These are phyloP conservation scores for Apiospora sp. DNA, from an alignment of 2,329 filamentous ascomycete species.

Conservation along the genomic window DNA sequence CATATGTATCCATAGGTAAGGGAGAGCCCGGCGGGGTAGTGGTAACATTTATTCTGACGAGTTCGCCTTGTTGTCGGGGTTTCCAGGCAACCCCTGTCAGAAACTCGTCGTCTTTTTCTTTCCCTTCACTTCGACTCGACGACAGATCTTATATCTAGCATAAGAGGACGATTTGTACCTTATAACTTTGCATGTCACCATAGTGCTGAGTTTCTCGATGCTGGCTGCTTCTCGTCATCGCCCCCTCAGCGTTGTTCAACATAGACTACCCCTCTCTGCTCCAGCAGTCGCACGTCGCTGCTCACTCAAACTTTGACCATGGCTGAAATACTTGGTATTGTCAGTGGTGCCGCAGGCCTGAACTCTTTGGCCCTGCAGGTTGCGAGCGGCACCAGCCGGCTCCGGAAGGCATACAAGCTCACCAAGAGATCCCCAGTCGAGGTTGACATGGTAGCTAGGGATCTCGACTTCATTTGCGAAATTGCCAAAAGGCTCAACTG, in stretches of 20 bases:
- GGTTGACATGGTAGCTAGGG: neutral
- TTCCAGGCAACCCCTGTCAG: neutral
- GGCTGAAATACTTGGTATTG: conserved; percentile 6
- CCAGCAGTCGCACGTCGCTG: neutral
- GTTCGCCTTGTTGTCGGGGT: neutral
- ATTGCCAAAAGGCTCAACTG: neutral
- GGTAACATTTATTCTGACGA: neutral
- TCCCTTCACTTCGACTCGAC: neutral
- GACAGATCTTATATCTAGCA: neutral
- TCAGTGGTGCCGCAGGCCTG: conserved; percentile 5
- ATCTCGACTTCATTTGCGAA: conserved; percentile 4
- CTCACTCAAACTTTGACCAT: neutral
- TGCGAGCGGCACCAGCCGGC: neutral
- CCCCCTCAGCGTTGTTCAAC: neutral
- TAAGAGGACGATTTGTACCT: neutral
- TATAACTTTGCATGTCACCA: neutral
- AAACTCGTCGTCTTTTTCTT: neutral
- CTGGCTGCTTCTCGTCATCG: neutral
- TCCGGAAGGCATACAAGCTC: conserved; percentile 21
- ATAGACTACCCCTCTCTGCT: neutral
- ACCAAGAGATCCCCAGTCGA: neutral
- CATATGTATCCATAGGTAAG: neutral
- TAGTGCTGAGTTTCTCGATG: neutral
- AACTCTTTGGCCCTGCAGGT: neutral
- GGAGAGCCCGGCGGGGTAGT: neutral